Evolutionary conservation across 352 stramenopile species (phyloP).

Genomic region (Phytophthora europaea): DNA sequence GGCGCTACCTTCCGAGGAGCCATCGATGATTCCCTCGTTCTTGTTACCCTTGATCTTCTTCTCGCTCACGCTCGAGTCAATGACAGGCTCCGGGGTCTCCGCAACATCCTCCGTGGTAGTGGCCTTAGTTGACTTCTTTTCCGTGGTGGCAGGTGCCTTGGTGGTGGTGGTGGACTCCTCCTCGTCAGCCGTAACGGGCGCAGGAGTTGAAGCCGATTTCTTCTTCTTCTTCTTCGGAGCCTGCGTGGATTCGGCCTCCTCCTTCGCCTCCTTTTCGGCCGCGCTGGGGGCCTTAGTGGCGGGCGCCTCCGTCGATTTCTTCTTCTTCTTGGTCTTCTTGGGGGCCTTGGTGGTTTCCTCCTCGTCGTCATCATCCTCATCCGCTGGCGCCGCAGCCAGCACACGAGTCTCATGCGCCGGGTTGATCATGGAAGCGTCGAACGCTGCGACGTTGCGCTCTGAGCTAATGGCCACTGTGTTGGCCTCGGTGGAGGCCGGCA

Average conservation of each 20-base stretch:
- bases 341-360: conserved; percentile 20
- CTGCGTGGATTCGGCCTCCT: conserved; percentile 1
- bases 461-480: conserved; percentile 23
- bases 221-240: conserved; percentile 12
- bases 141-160: conserved; percentile 16
- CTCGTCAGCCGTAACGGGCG: conserved; percentile 4
- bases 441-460: conserved; percentile 34
- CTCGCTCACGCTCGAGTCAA: conserved; percentile 45
- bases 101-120: conserved; percentile 9
- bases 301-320: conserved; percentile 11
- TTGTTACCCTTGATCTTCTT: conserved; percentile 81
- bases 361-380: conserved; percentile 27
- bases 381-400: conserved; percentile 30
- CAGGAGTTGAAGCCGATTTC: neutral
- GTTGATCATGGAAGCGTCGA: conserved; percentile 38
- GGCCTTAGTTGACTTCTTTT: conserved; percentile 19
- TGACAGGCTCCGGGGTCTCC: conserved; percentile 20
- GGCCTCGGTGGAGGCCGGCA: conserved; percentile 26
- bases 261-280: conserved; percentile 2
- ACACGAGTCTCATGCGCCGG: conserved; percentile 41
- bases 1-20: conserved; percentile 76
- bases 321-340: conserved; percentile 59
- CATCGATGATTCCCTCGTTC: conserved; percentile 83
- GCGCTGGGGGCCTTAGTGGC: conserved; percentile 9
- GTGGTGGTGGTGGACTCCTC: conserved; percentile 1